Conservation (phyloP, 352 stramenopile genomes). For the Pythium folliculosum region DNA sequence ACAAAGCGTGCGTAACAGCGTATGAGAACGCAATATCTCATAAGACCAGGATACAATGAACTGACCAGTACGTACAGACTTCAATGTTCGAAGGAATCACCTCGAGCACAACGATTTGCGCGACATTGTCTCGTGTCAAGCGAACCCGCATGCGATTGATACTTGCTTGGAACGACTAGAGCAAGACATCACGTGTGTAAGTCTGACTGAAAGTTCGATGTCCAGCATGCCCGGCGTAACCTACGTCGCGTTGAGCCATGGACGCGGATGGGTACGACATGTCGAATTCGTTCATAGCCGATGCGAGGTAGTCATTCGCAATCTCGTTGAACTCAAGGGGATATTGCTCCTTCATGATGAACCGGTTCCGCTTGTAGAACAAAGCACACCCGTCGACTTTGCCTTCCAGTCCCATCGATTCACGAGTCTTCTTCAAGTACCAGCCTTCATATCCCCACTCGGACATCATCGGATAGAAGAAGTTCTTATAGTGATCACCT, state of each 20-base stretch:
- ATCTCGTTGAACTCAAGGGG: slow-evolving; percentile 98
- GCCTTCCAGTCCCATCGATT: slow-evolving; percentile 96
- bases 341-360: slow-evolving; percentile 91
- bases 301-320: slow-evolving; percentile 67
- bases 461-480: slow-evolving; percentile 94
- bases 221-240: background rate
- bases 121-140: slow-evolving; percentile 97
- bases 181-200: background rate
- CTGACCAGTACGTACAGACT: slow-evolving; percentile 38
- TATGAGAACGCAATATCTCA: background rate
- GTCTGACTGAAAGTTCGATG: background rate
- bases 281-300: slow-evolving; percentile 77
- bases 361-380: slow-evolving; percentile 95
- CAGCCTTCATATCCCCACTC: slow-evolving; percentile 96
- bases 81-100: slow-evolving; percentile 86
- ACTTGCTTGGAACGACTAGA: slow-evolving; percentile 31
- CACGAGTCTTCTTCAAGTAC: slow-evolving; percentile 98
- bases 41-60: slow-evolving; percentile 8
- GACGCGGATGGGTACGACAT: slow-evolving; percentile 69
- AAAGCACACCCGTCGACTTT: slow-evolving; percentile 98
- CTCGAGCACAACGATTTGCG: slow-evolving; percentile 96
- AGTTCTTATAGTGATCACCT: slow-evolving; percentile 97
- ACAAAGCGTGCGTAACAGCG: background rate
- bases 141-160: slow-evolving; percentile 72
- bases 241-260: slow-evolving; percentile 60